Conservation (phyloP, 495 filamentous ascomycete species). For the Glarea lozoyensis region DNA sequence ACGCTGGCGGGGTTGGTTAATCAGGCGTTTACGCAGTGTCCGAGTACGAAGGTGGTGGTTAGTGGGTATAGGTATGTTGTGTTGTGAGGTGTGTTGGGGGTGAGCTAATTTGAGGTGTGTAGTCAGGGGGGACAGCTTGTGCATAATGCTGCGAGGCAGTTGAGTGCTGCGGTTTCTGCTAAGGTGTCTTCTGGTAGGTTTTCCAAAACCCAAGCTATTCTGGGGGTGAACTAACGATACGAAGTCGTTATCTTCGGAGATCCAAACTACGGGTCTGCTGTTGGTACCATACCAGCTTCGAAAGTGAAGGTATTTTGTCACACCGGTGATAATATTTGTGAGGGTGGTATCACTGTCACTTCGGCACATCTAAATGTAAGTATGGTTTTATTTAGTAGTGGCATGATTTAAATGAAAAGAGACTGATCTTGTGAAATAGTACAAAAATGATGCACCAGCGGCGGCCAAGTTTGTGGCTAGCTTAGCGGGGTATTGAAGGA, state of each 20-base stretch:
- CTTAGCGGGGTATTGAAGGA: no score
- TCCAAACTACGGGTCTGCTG: conserved; percentile 31
- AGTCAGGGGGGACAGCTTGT: conserved; percentile 48
- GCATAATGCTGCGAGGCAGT: conserved; percentile 32
- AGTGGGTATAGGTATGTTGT: conserved; percentile 34
- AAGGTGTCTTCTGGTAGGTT: conserved; percentile 10
- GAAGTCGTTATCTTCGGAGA: conserved; percentile 47
- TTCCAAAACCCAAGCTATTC: no score
- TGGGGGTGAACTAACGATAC: conserved; percentile 23
- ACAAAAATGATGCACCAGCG: no score
- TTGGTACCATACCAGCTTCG: conserved; percentile 30
- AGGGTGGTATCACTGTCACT: conserved; percentile 22
- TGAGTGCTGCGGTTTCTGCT: not conserved
- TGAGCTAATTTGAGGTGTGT: conserved; percentile 49
- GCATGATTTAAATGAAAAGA: no score
- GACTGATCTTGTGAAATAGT: no score
- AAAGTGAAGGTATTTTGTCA: conserved; percentile 45
- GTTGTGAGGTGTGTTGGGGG: conserved; percentile 33
- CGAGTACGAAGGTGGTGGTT: conserved; percentile 49
- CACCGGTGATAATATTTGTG: conserved; percentile 42
- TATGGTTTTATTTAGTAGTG: no score
- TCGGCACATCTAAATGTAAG: conserved; percentile 4
- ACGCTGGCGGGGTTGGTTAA: conserved; percentile 13
- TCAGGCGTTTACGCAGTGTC: conserved; percentile 27
- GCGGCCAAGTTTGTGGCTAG: no score